Conservation (phyloP, 2,329 filamentous ascomycete species). For the Diaporthe velutina region DNA sequence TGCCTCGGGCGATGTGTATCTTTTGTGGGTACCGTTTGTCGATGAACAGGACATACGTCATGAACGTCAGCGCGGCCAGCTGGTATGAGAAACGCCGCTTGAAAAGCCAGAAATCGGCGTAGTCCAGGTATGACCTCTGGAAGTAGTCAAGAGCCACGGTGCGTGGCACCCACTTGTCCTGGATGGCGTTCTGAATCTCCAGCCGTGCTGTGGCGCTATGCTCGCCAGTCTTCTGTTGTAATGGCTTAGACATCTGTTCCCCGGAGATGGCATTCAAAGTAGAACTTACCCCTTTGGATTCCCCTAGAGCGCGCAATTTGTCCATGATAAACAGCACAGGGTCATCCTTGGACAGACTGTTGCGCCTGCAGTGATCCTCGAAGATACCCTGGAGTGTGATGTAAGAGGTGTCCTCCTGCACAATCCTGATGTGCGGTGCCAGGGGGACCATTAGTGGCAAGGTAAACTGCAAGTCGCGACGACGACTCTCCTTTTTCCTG, state of each 20-base stretch:
- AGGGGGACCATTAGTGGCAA: conserved; percentile 95
- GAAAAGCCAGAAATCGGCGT: conserved; percentile 98
- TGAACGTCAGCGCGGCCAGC: conserved; percentile 93
- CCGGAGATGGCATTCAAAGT: not conserved
- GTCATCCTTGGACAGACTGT: conserved; percentile 92
- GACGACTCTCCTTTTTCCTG: conserved; percentile 94
- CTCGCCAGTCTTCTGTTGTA: conserved; percentile 73
- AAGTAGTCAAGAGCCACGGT: conserved; percentile 90
- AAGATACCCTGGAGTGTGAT: conserved; percentile 95
- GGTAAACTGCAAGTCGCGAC: conserved; percentile 95
- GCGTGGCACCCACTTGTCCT: conserved; percentile 91
- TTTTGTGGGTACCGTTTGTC: conserved; percentile 96
- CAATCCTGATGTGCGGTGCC: conserved; percentile 92
- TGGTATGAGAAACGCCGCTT: conserved; percentile 97
- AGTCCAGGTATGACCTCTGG: conserved; percentile 87
- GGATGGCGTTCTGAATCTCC: conserved; percentile 95
- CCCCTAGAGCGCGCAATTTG: conserved; percentile 83
- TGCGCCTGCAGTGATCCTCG: conserved; percentile 93
- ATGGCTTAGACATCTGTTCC: not conserved
- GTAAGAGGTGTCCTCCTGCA: conserved; percentile 95
- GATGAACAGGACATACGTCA: conserved; percentile 99
- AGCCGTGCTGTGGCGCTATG: conserved; percentile 80
- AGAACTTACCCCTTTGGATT: conserved; percentile 69
- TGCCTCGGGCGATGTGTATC: conserved; percentile 88
- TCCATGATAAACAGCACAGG: conserved; percentile 96